A percentile compares a stretch with the other conserved stretches of the same genome.
Evolutionary conservation across 371 early-diverging fungal species (phyloP).

Genomic region (Chytridium lagenaria): DNA sequence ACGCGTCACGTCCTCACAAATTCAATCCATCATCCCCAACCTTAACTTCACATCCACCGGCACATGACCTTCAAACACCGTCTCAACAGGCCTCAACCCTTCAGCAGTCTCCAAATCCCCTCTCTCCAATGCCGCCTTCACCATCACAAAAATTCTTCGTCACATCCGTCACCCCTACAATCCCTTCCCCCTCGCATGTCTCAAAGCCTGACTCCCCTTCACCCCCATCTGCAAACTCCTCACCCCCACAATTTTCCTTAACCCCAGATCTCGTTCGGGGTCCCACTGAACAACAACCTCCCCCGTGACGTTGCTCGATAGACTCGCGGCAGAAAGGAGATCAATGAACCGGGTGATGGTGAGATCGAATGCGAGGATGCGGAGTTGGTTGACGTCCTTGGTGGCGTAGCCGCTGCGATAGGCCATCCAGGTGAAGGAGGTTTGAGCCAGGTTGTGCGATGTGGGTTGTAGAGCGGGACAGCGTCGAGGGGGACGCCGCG

Average conservation of each 20-base stretch:
- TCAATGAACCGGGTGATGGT: constrained; percentile 37
- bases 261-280: constrained; percentile 48
- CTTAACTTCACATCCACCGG: background rate
- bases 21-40: background rate
- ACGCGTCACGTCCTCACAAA: too few species aligned
- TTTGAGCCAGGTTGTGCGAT: constrained; percentile 59
- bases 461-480: constrained; percentile 40
- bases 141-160: constrained; percentile 31
- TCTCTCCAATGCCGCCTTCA: background rate
- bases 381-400: constrained; percentile 44
- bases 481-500: constrained; percentile 21
- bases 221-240: constrained; percentile 53
- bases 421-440: constrained; percentile 59
- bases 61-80: constrained; percentile 16
- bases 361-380: constrained; percentile 50
- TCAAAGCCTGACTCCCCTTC: constrained; percentile 30
- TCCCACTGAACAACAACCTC: constrained; percentile 53
- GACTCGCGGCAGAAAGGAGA: constrained; percentile 38
- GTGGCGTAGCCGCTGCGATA: constrained; percentile 53
- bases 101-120: background rate
- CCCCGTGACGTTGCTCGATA: constrained; percentile 26
- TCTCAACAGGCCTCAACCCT: constrained; percentile 7
- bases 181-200: constrained; percentile 37
- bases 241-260: constrained; percentile 24
- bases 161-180: constrained; percentile 50